phyloP scores from a whole-genome alignment of 2,329 filamentous ascomycete species.

The Pyricularia sp. region DNA sequence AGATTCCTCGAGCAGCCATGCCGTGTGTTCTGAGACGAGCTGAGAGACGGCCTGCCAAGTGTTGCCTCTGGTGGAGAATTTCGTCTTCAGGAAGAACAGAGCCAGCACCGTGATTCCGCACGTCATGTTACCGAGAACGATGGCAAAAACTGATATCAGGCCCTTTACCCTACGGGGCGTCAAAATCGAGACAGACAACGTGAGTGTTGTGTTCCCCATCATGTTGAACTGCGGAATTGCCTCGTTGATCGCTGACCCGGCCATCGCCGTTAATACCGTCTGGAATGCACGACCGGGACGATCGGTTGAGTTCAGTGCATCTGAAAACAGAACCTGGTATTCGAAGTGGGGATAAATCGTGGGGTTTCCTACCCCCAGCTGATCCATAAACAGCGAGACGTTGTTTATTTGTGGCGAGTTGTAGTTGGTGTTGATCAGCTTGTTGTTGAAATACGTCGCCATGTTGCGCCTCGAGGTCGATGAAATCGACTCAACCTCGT shows the following conservation, averaged over 20 bases:
- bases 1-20: conserved; percentile 10
- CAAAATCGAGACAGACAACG: conserved; percentile 5
- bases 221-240: conserved; percentile 8
- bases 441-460: conserved; percentile 8
- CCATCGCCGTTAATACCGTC: conserved; percentile 8
- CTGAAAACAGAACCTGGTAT: conserved; percentile 9
- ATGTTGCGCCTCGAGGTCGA: conserved; percentile 5
- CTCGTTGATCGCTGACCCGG: conserved; percentile 10
- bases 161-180: conserved; percentile 8
- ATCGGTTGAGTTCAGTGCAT: conserved; percentile 9
- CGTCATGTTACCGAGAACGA: conserved; percentile 7
- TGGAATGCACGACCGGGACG: conserved; percentile 11
- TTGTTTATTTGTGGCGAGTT: conserved; percentile 43
- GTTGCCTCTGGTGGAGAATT: conserved; percentile 11
- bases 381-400: conserved; percentile 35
- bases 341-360: conserved; percentile 11
- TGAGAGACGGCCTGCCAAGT: conserved; percentile 13
- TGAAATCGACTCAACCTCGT: conserved; percentile 6
- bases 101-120: conserved; percentile 8
- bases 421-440: conserved; percentile 24
- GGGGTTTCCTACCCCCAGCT: conserved; percentile 6
- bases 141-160: conserved; percentile 5
- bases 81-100: conserved; percentile 9
- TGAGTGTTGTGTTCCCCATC: conserved; percentile 5
- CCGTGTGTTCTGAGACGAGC: conserved; percentile 11